Evolutionary conservation across 768 basidiomycete species (phyloP).

Genomic region (Kwoniella shandongensis): DNA sequence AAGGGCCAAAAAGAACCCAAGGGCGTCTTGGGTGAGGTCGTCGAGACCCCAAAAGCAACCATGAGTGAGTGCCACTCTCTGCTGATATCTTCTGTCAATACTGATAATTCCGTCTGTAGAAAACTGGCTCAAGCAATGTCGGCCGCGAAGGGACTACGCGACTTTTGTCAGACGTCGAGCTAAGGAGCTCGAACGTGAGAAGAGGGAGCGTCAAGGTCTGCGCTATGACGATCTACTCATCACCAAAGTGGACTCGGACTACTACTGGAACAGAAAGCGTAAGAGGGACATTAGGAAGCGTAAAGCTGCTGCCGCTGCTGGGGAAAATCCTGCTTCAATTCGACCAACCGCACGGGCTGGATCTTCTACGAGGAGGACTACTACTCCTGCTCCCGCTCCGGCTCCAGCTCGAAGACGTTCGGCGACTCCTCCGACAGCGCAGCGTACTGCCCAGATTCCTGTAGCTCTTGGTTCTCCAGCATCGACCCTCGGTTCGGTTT

Average conservation of each 20-base stretch:
- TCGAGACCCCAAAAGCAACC: conserved; percentile 16
- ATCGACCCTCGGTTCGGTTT: conserved; percentile 6
- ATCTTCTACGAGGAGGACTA: neutral
- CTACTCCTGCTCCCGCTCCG: neutral
- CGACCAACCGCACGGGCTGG: neutral
- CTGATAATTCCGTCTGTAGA: too few species aligned
- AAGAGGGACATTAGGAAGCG: conserved; percentile 11
- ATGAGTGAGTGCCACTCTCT: conserved; percentile 21
- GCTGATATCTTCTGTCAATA: conserved; percentile 4
- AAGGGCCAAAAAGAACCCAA: conserved; percentile 18
- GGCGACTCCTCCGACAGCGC: neutral
- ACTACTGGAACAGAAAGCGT: conserved; percentile 28
- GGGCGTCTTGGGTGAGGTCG: conserved; percentile 18
- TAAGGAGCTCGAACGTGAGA: conserved; percentile 22
- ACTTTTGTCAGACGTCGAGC: conserved; percentile 24
- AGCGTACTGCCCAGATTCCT: neutral
- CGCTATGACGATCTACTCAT: conserved; percentile 9
- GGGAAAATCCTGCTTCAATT: neutral
- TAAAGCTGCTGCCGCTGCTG: neutral
- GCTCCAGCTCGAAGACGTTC: too few species aligned
- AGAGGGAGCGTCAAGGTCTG: neutral
- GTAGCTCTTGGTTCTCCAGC: conserved; percentile 6
- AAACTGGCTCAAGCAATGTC: conserved; percentile 20
- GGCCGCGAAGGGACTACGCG: conserved; percentile 17
- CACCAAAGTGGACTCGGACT: conserved; percentile 34